Evolutionary conservation across 2,329 filamentous ascomycete species (phyloP).

Genomic region (Immersiporthe knoxdaviesiana): DNA sequence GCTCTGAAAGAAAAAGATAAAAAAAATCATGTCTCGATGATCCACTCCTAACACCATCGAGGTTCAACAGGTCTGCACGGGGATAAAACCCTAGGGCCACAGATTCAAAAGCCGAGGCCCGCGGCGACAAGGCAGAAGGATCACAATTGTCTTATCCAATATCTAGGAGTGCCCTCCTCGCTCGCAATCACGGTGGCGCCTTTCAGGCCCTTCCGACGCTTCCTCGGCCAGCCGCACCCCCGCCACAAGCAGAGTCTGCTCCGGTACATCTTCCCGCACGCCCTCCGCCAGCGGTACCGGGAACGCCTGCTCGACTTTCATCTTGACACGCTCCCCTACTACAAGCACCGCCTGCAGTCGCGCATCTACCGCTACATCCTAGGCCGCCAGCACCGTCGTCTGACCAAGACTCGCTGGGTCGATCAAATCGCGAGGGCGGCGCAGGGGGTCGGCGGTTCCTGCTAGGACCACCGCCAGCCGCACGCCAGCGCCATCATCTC

Average conservation of each 20-base stretch:
- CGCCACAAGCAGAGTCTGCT: conserved; percentile 56
- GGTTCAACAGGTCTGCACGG: not conserved
- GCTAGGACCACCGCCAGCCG: conserved; percentile 41
- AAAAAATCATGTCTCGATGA: not conserved
- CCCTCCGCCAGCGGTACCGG: conserved; percentile 63
- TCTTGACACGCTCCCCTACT: conserved; percentile 72
- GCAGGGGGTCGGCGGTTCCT: conserved; percentile 49
- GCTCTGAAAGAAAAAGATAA: no score
- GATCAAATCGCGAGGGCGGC: conserved; percentile 43
- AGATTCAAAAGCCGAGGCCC: not conserved
- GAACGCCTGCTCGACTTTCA: conserved; percentile 71
- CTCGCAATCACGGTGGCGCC: conserved; percentile 47
- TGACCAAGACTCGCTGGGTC: conserved; percentile 51
- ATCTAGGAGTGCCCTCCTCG: not conserved
- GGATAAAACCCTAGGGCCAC: not conserved
- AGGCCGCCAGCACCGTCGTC: conserved; percentile 61
- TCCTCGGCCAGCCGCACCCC: conserved; percentile 40
- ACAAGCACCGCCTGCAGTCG: conserved; percentile 73
- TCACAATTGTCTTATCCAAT: not conserved
- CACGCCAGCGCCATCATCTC: conserved; percentile 24
- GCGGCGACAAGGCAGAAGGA: conserved; percentile 1
- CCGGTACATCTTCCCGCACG: conserved; percentile 70
- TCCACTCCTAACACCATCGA: not conserved
- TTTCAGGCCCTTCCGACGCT: conserved; percentile 44
- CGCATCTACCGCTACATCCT: conserved; percentile 77